Evolutionary conservation across 2,329 filamentous ascomycete genomes (phyloP), one percentile per base, ranked within the genome.

Genomic region (Macrophomina pseudophaseolina): DNA sequence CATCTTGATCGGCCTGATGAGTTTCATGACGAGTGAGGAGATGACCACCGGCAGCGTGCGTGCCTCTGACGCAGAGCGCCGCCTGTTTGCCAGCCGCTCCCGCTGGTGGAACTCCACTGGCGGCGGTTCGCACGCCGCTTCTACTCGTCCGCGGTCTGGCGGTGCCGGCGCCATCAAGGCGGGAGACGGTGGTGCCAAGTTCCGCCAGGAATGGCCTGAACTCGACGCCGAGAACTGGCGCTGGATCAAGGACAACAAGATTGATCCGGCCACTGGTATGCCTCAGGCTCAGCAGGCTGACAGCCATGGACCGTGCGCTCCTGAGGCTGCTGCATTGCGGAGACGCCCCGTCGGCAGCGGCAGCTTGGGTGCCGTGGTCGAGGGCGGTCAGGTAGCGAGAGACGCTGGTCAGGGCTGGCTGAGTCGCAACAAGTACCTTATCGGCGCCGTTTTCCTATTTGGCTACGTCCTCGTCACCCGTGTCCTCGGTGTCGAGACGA

Each of bases 1-100:
- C 0, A 99, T 99, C 70, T 83, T 99, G 16, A 96, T 97, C 65
- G 95, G 95, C 9, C 86, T 99, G 33, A 84, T 98, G 69, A 96
- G 91, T 46, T 99, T 99, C 80, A 99, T 99, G 95, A 98, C 94
- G 2, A 93, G 92, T 71, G 94, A 99, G 76, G 95, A 99, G 82
- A 97, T 98, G 91, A 99, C 95, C 0, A 98, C 95, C 0, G 95
- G 95, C 2, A 94, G 90, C 35, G 88, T 99, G 35, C 90, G 90
- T 5, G 92, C 90, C 18, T 90, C 88, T 0, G 87, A 92, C 59
- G 83, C 86, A 3, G 94, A 98, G 82, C 88, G 94, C 68, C 90
- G 88, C 77, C 86, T 90, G 73, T 88, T 93, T 59, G 93, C 95
- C 0, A 85, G 86, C 30, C 86, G 91, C 69, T 92, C 92, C 16